Conservation (phyloP, 2,329 filamentous ascomycete species). For the Aspergillus puulaauensis region DNA sequence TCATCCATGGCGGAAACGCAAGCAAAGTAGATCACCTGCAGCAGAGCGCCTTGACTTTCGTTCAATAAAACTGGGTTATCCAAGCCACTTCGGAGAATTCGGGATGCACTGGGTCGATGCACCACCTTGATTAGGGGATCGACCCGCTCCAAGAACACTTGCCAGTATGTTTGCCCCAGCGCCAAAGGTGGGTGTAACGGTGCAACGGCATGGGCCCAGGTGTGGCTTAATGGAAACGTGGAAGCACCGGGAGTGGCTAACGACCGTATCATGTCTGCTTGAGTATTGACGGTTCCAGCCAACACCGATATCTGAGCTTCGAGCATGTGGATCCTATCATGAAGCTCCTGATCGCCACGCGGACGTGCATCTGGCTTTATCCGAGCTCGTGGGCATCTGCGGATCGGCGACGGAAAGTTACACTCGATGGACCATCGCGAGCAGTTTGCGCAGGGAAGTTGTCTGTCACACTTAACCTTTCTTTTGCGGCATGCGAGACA, state of each 20-base stretch:
- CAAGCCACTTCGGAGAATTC: slow-evolving; percentile 46
- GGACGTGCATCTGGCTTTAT: slow-evolving; percentile 1
- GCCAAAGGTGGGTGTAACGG: slow-evolving; percentile 8
- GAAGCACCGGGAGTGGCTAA: not conserved
- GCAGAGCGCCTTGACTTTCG: slow-evolving; percentile 53
- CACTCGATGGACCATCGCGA: slow-evolving; percentile 15
- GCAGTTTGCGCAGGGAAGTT: slow-evolving; percentile 28
- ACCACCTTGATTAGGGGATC: slow-evolving; percentile 58
- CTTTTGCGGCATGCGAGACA: slow-evolving; percentile 28
- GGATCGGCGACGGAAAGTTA: slow-evolving; percentile 17
- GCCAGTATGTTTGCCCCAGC: slow-evolving; percentile 19
- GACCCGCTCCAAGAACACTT: slow-evolving; percentile 33
- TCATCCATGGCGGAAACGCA: slow-evolving; percentile 50
- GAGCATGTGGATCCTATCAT: not conserved
- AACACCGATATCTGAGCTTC: not conserved
- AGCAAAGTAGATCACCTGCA: slow-evolving; percentile 60
- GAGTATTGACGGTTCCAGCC: not conserved
- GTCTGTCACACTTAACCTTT: slow-evolving; percentile 30
- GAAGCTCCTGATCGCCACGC: not conserved
- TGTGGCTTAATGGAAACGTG: slow-evolving; percentile 1
- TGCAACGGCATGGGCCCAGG: not conserved
- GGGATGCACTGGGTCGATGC: slow-evolving; percentile 52
- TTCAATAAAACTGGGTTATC: slow-evolving; percentile 46
- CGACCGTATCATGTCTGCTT: not conserved
- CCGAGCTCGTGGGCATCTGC: slow-evolving; percentile 11